Evolutionary conservation across 345 rosid species (phyloP).

Genomic region (Excoecaria agallocha): DNA sequence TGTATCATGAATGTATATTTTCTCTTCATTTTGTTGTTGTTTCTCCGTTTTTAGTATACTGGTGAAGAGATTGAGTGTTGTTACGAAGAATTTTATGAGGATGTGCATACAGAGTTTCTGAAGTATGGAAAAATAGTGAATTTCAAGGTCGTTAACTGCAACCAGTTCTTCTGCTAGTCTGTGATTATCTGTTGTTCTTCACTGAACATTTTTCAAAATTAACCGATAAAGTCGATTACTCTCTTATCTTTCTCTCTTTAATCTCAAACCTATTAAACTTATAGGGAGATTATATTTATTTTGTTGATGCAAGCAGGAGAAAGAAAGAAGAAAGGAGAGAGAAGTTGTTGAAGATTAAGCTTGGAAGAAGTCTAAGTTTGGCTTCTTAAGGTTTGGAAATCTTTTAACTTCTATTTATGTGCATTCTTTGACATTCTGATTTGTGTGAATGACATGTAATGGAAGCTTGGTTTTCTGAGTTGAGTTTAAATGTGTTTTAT

Average conservation of each 20-base stretch:
- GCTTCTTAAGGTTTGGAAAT: no score
- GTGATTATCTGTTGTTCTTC: neutral
- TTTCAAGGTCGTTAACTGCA: slow-evolving; percentile 68
- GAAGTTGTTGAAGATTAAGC: no score
- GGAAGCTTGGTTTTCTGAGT: no score
- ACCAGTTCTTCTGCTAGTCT: slow-evolving; percentile 1
- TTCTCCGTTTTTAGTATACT: slow-evolving; percentile 56
- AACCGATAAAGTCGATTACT: neutral
- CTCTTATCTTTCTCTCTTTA: neutral
- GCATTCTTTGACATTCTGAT: no score
- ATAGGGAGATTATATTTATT: neutral
- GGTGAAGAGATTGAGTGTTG: slow-evolving; percentile 83
- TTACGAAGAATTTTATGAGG: slow-evolving; percentile 95
- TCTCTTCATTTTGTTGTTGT: slow-evolving; percentile 20
- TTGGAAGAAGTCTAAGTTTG: no score
- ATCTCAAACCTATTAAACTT: neutral
- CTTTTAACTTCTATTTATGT: no score
- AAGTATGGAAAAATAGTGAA: slow-evolving; percentile 92
- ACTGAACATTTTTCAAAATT: neutral
- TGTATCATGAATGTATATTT: no score
- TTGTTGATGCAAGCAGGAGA: no score
- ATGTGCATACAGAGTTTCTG: slow-evolving; percentile 93
- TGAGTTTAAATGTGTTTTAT: no score
- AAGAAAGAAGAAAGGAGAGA: no score
- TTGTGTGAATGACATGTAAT: no score